Percentiles rank a stretch among this genome's conserved stretches.
These are phyloP conservation scores for Mucor mucedo DNA, from an alignment of 371 early-diverging fungal genomes.

Conservation along the genomic window DNA sequence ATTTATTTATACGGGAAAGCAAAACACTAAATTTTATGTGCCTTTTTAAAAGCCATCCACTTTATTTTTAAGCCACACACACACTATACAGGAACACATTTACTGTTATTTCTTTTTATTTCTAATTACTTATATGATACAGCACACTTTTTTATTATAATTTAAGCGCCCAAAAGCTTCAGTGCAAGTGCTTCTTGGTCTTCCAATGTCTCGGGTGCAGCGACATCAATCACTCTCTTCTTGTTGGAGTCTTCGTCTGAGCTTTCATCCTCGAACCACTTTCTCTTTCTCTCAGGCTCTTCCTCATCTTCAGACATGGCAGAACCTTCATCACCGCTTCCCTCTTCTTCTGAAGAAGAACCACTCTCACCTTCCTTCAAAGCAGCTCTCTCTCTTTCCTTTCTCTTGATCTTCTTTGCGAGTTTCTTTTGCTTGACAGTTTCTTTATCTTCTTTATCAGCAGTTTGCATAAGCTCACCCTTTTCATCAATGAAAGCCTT, in stretches of 20 bases:
- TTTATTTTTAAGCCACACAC: conserved; percentile 29
- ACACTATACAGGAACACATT: conserved; percentile 15
- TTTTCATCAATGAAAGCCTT: conserved; percentile 71
- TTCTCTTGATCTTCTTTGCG: conserved; percentile 73
- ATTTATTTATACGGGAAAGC: background rate
- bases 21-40: background rate
- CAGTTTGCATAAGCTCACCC: conserved; percentile 64
- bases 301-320: conserved; percentile 33
- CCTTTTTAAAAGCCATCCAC: no score
- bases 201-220: conserved; percentile 66
- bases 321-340: conserved; percentile 31
- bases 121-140: no score
- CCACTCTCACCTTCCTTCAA: conserved; percentile 29
- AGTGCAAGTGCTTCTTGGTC: conserved; percentile 41
- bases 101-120: background rate
- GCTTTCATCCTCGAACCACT: conserved; percentile 44
- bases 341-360: conserved; percentile 17
- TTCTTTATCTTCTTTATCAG: conserved; percentile 78
- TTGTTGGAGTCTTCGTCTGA: conserved; percentile 52
- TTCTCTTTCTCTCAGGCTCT: conserved; percentile 36
- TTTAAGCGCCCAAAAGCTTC: conserved; percentile 26
- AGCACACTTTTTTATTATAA: background rate
- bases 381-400: conserved; percentile 62
- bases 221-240: conserved; percentile 63
- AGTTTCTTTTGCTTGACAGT: conserved; percentile 70